These are phyloP conservation scores for Athelia psychrophila DNA, from an alignment of 1,284 basidiomycete genomes.

Conservation along the genomic window DNA sequence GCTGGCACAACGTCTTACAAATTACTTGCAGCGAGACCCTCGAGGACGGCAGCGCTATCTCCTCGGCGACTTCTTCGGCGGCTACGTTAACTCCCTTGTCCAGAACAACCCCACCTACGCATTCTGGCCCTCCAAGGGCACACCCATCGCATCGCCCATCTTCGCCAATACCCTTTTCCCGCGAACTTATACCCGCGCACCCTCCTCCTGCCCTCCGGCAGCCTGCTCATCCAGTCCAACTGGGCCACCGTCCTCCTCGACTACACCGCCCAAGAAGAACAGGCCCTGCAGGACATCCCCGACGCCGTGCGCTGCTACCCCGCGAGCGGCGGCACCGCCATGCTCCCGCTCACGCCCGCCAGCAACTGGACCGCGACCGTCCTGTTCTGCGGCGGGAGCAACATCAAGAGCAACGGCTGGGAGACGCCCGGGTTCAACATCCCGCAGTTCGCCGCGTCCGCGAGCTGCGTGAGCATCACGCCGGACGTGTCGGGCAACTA, in stretches of 20 bases:
- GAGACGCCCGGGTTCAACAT: slow-evolving; percentile 52
- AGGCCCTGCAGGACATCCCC: slow-evolving; percentile 73
- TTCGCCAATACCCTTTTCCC: slow-evolving; percentile 55
- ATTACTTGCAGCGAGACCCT: no score
- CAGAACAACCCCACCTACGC: slow-evolving; percentile 81
- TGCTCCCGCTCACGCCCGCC: no score
- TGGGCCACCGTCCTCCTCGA: no score
- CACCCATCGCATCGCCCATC: no score
- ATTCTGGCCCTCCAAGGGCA: slow-evolving; percentile 66
- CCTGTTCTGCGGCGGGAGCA: slow-evolving; percentile 85
- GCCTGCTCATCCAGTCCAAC: no score
- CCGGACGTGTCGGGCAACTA: slow-evolving; percentile 54
- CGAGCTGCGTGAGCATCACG: slow-evolving; percentile 57
- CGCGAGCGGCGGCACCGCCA: slow-evolving; percentile 78
- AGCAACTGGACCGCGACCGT: slow-evolving; percentile 88
- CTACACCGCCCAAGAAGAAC: slow-evolving; percentile 60
- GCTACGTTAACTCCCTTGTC: no score
- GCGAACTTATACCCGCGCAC: slow-evolving; percentile 63
- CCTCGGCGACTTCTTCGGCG: slow-evolving; percentile 56
- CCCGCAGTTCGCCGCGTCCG: slow-evolving; percentile 43
- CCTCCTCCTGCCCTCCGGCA: slow-evolving; percentile 53
- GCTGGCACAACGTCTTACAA: no score
- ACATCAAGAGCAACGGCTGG: slow-evolving; percentile 58
- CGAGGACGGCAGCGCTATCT: slow-evolving; percentile 14
- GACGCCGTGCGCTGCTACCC: no score